Conservation (phyloP, 192 early-diverging fungal genomes). For the Coemansia sp. region DNA sequence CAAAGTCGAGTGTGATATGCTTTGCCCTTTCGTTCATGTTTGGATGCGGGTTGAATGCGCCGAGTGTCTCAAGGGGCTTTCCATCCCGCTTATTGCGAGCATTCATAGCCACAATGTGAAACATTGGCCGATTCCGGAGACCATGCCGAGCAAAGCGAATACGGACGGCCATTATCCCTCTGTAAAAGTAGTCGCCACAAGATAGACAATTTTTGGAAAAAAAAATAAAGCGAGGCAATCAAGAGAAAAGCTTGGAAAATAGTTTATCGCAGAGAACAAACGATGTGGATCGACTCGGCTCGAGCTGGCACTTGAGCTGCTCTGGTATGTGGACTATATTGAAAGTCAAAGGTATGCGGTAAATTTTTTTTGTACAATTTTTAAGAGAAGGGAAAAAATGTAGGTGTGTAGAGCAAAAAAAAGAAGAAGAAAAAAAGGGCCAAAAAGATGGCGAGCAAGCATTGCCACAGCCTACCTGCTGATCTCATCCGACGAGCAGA, state of each 20-base stretch:
- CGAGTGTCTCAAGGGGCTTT: slow-evolving; percentile 89
- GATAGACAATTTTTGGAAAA: background rate
- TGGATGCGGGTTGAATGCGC: slow-evolving; percentile 90
- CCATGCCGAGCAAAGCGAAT: slow-evolving; percentile 92
- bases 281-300: background rate
- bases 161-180: slow-evolving; percentile 63
- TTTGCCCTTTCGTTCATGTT: slow-evolving; percentile 67
- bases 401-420: background rate
- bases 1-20: slow-evolving; percentile 80
- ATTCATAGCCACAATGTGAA: slow-evolving; percentile 92
- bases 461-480: background rate
- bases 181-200: background rate
- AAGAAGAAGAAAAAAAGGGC: background rate
- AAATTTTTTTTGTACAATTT: background rate
- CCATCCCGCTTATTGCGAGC: slow-evolving; percentile 73
- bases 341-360: background rate
- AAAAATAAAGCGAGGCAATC: background rate
- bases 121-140: slow-evolving; percentile 83
- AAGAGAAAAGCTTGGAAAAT: too few relatives aligned
- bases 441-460: too few relatives aligned
- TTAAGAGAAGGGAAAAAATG: background rate
- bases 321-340: too few relatives aligned
- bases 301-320: background rate
- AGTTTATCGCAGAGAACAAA: background rate
- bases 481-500: background rate